Evolutionary conservation across 345 rosid genomes (phyloP), one percentile per base, ranked within the genome.

Genomic region (Acer yangbiense): DNA sequence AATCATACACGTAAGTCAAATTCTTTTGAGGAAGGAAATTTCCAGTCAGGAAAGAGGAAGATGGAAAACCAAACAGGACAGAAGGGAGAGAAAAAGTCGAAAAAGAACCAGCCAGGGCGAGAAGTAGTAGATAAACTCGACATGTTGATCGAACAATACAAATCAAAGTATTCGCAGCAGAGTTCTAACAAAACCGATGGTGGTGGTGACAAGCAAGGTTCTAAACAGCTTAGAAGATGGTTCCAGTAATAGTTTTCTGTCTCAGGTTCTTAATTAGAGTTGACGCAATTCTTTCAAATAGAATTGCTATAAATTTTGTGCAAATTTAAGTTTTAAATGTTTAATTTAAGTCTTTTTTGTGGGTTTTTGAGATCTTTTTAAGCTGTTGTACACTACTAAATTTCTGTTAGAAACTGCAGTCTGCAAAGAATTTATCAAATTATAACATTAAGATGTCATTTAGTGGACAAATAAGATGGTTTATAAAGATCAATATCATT

Each of bases 91-190:
- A 83, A 77, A 76, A 90, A 87, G 80, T 73, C 72, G 9, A 90
- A 85, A 68, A 87, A 84, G 91, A 87, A 87, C 11, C 81, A 86
- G 21, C 67, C 77, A 27, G 91, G 89, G 29, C 67, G 76, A 50
- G 97, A 91, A 14, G 87, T 69, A 17, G 87, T 69, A 0, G 97
- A 92, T 84, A 88, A 87, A 76, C 93, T 92, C 1, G 98, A 96
- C 79, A 44, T 82, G 84, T 76, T 92, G 86, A 87, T 92, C 8
- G 92, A 92, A 78, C 87, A 81, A 72, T 92, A 96, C 83, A 87
- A 75, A 71, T 80, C 90, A 4, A 95, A 92, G 83, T 94, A 89
- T 81, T 80, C 93, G 0, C 92, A 82, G 82, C 92, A 68, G 11
- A 82, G 77, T 71, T 85, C 88, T 58, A 83, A 84, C 77, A 86